Evolutionary conservation across 2,329 filamentous ascomycete genomes (phyloP), one percentile per base, ranked within the genome.

Genomic region (Cladosporium sp.): DNA sequence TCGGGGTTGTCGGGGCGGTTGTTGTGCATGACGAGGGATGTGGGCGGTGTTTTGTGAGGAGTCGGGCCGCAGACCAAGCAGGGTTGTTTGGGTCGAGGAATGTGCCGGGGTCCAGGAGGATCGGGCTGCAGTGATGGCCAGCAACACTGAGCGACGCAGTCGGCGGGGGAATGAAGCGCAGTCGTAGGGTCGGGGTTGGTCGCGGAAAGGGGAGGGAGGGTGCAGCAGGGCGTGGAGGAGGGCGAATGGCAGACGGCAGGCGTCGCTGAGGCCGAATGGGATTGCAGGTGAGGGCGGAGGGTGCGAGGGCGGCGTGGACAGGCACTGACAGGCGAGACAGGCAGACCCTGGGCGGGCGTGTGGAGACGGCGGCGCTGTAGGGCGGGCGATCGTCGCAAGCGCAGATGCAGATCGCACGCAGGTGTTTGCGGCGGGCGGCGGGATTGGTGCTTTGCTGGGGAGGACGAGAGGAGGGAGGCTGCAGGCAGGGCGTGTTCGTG

Each of bases 11-110:
- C 37, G 14, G 11, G 46, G 32, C 42, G 46, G 40, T 49, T 33
- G 28, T 49, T 37, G 16, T 49, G 46, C 46, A 49, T 49, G 46
- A 49, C 38, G 46, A 22, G 16, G 31, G 35, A 9, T 38, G 35
- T n/a, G 10, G 10, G 35, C 8, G 16, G 48, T 50, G 16, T 43
- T 50, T 37, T 43, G 48, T 10, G 32, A 28, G 48, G 37, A 22
- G 41, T 22, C 46, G 46, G 46, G 35, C 46, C 46, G 37, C 35
- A 37, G 35, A 31, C 22, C 35, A 28, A 28, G 22, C 22, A 40
- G 37, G 46, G 46, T 40, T 32, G 37, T 28, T 40, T 22, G 8
- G 16, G 22, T 28, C 22, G 37, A 34, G 46, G 46, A 49, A 49
- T 41, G 46, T 37, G 46, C 46, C 46, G 46, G 46, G 46, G 35